Conservation (phyloP, 805 yeast genomes). For the Pichia occidentalis region DNA sequence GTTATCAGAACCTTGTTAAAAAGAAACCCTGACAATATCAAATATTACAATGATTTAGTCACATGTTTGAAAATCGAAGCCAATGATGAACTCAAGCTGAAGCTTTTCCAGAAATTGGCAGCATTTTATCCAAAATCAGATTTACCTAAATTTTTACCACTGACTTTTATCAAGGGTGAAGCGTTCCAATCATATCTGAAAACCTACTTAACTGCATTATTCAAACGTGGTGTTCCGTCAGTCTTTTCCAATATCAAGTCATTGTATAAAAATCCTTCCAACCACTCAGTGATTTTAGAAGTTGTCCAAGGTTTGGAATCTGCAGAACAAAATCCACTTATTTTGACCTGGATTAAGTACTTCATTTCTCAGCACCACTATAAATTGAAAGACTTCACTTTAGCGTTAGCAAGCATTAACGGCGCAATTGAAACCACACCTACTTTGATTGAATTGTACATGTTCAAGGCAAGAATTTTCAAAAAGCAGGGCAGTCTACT, state of each 20-base stretch:
- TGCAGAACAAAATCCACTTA: constrained; percentile 34
- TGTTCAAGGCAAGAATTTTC: constrained; percentile 72
- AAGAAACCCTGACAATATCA: constrained; percentile 77
- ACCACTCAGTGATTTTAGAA: constrained; percentile 39
- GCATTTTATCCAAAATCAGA: constrained; percentile 77
- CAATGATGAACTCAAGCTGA: constrained; percentile 45
- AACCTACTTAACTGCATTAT: constrained; percentile 52
- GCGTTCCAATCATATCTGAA: constrained; percentile 38
- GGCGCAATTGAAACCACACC: constrained; percentile 69
- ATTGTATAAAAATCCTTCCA: constrained; percentile 46
- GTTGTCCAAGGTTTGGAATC: constrained; percentile 46
- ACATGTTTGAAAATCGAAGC: constrained; percentile 46
- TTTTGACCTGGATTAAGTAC: constrained; percentile 62
- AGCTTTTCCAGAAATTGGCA: constrained; percentile 59
- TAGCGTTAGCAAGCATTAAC: constrained; percentile 54
- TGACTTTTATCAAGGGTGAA: constrained; percentile 55
- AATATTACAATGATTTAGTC: constrained; percentile 64
- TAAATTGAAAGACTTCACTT: constrained; percentile 42
- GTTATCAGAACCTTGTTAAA: constrained; percentile 64
- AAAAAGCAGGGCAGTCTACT: constrained; percentile 60
- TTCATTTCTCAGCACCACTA: constrained; percentile 76
- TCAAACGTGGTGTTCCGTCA: constrained; percentile 83
- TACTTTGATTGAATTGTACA: constrained; percentile 73
- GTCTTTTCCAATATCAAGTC: constrained; percentile 83
- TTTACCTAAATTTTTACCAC: constrained; percentile 71